Conservation (phyloP, 31 red algal species). For the Porphyra umbilicalis region DNA sequence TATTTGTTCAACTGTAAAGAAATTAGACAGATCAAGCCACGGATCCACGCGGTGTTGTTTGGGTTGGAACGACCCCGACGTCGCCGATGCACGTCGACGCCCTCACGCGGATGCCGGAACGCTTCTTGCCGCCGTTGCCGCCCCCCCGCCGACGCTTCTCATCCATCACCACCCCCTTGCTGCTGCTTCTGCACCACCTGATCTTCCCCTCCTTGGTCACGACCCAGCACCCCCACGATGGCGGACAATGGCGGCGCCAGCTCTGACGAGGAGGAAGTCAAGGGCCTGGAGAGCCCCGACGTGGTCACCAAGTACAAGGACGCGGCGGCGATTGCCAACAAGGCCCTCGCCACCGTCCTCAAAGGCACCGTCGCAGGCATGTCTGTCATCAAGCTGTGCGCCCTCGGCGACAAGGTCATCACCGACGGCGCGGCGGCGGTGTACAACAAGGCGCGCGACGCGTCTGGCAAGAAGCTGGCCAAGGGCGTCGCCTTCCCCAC, state of each 20-base stretch:
- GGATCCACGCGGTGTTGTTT: no score
- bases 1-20: no score
- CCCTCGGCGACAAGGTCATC: conserved; percentile 77
- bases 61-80: no score
- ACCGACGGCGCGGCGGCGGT: conserved; percentile 44
- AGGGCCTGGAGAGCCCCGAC: conserved; percentile 74
- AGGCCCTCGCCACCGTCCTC: conserved; percentile 54
- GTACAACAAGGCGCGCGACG: conserved; percentile 77
- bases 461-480: conserved; percentile 64
- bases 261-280: conserved; percentile 2
- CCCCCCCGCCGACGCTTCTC: no score
- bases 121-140: no score
- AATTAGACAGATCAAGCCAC: no score
- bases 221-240: no score
- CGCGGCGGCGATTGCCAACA: conserved; percentile 71
- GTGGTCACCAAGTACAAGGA: conserved; percentile 97
- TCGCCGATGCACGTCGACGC: no score
- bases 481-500: conserved; percentile 96
- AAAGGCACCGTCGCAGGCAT: conserved; percentile 41
- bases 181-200: no score
- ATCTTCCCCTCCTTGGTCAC: no score
- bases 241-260: conserved; percentile 3
- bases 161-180: no score
- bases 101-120: no score
- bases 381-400: conserved; percentile 61